Evolutionary conservation across 306 rosid genomes (phyloP).

Genomic region (Sechiopsis laciniata): DNA sequence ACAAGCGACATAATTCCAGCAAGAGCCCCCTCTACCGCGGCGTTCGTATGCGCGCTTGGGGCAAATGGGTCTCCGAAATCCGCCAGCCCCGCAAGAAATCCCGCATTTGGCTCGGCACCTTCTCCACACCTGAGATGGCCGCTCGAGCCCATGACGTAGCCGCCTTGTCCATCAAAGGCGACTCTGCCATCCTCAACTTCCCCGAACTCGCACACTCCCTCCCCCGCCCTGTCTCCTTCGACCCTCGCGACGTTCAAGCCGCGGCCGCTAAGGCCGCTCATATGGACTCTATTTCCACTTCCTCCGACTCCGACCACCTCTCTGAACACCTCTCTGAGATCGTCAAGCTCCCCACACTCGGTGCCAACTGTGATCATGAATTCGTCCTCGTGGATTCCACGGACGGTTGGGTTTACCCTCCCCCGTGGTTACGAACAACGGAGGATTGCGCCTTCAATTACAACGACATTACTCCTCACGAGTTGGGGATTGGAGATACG

Average conservation of each 20-base stretch:
- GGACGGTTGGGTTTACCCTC: slow-evolving; percentile 44
- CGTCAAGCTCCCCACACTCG: slow-evolving; percentile 42
- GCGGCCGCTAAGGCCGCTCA: slow-evolving; percentile 61
- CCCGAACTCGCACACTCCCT: slow-evolving; percentile 42
- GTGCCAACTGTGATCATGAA: slow-evolving; percentile 28
- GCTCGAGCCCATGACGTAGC: slow-evolving; percentile 74
- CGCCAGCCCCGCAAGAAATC: slow-evolving; percentile 67
- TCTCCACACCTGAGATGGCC: slow-evolving; percentile 57
- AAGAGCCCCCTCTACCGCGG: slow-evolving; percentile 47
- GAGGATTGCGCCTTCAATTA: slow-evolving; percentile 25
- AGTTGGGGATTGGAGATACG: slow-evolving; percentile 21
- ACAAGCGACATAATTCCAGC: slow-evolving; percentile 34
- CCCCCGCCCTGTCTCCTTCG: slow-evolving; percentile 49
- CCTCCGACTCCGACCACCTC: slow-evolving; percentile 33
- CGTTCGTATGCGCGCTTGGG: slow-evolving; percentile 62
- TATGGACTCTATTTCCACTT: slow-evolving; percentile 30
- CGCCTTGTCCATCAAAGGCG: slow-evolving; percentile 53
- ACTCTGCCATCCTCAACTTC: slow-evolving; percentile 55
- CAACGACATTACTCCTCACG: not conserved
- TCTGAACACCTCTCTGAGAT: slow-evolving; percentile 45
- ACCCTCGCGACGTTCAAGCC: slow-evolving; percentile 60
- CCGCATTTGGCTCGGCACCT: slow-evolving; percentile 71
- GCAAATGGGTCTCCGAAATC: slow-evolving; percentile 74
- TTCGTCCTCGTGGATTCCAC: slow-evolving; percentile 42
- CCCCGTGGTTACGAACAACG: slow-evolving; percentile 36